phyloP scores from a whole-genome alignment of 345 rosid genomes.

The Pistacia vera region DNA sequence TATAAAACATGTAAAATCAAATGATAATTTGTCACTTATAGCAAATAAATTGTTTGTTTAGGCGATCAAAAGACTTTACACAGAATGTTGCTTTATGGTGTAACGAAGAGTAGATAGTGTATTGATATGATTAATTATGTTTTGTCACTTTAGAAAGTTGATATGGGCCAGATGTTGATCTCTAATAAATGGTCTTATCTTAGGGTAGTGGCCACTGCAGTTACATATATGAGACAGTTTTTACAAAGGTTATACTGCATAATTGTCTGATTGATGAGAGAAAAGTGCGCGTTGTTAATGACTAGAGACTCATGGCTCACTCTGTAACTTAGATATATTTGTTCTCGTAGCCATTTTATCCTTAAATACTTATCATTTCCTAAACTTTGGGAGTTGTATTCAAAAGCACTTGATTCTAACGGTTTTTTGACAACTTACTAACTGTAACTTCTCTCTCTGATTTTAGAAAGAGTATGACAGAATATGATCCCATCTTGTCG shows the following conservation, averaged over 20 bases:
- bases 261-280: not conserved
- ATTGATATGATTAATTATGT: not conserved
- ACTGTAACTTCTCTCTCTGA: conserved; percentile 13
- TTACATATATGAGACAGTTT: conserved; percentile 96
- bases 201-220: conserved; percentile 95
- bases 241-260: conserved; percentile 66
- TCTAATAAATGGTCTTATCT: conserved; percentile 16
- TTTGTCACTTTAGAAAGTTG: not conserved
- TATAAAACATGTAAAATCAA: not conserved
- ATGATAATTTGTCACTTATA: not conserved
- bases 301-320: conserved; percentile 3
- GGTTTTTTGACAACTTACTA: conserved; percentile 12
- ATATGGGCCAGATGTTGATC: not conserved
- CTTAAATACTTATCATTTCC: not conserved
- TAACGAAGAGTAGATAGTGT: not conserved
- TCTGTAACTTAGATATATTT: conserved; percentile 7
- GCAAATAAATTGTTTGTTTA: not conserved
- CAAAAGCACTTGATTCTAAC: not conserved
- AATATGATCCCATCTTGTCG: conserved; percentile 95
- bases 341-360: not conserved
- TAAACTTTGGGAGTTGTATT: not conserved
- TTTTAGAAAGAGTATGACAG: conserved; percentile 85
- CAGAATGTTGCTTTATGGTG: not conserved
- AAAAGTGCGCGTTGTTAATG: conserved; percentile 9
- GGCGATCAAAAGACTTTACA: not conserved